A percentile compares a stretch with the other conserved stretches of the same genome.
Conservation (phyloP, 352 stramenopile species). For the Phytopythium boreale region DNA sequence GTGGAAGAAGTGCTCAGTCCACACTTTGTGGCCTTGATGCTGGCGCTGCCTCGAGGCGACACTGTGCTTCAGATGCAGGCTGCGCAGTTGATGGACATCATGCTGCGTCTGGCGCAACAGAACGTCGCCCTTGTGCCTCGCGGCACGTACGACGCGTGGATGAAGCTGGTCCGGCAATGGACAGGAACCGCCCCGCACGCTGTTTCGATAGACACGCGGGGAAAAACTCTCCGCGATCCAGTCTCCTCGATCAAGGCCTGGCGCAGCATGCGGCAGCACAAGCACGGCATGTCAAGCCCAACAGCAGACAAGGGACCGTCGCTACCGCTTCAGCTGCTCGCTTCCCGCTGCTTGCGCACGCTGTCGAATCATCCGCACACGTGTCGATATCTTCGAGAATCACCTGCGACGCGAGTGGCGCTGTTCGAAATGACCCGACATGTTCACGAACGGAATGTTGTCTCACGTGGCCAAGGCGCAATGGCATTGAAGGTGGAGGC, state of each 20-base stretch:
- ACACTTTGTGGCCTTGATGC: conserved; percentile 30
- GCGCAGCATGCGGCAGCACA: conserved; percentile 1
- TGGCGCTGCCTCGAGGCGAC: conserved; percentile 34
- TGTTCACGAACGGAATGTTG: conserved; percentile 31
- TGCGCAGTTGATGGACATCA: conserved; percentile 35
- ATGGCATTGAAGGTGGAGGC: not conserved
- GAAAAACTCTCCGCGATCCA: not conserved
- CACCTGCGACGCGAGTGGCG: conserved; percentile 37
- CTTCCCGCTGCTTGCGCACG: conserved; percentile 48
- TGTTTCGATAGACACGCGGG: not conserved
- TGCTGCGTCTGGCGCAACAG: conserved; percentile 44
- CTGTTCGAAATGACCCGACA: conserved; percentile 49
- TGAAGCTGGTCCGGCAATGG: conserved; percentile 58
- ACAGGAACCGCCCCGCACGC: not conserved
- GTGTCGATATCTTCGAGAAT: conserved; percentile 50
- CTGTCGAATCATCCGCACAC: conserved; percentile 47
- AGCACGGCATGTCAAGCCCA: not conserved
- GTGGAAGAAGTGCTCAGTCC: conserved; percentile 36
- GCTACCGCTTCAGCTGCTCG: conserved; percentile 42
- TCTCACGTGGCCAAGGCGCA: not conserved
- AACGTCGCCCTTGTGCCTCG: conserved; percentile 26
- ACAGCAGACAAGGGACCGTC: not conserved
- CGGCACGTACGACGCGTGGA: conserved; percentile 58
- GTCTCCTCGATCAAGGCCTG: conserved; percentile 1
- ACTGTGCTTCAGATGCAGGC: conserved; percentile 39